Evolutionary conservation across 495 filamentous ascomycete genomes (phyloP).

Genomic region (Platismatia glauca): DNA sequence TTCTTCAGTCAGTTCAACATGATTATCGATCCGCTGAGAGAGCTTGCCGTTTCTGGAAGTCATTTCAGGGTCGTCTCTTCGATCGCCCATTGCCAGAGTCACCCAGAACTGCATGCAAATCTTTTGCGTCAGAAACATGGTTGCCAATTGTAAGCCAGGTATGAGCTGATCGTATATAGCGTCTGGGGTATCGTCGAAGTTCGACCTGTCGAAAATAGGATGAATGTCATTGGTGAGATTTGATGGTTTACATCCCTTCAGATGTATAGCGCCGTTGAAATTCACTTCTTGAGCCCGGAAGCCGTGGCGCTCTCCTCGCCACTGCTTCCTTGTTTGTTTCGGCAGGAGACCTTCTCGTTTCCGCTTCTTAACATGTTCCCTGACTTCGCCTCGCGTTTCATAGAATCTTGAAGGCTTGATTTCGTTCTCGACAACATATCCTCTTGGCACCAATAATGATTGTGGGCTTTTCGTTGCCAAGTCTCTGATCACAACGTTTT

Average conservation of each 20-base stretch:
- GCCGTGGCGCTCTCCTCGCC: conserved; percentile 13
- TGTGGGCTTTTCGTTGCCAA: conserved; percentile 12
- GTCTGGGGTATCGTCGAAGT: conserved; percentile 23
- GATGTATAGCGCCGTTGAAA: conserved; percentile 26
- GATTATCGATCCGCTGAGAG: conserved; percentile 20
- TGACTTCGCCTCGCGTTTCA: conserved; percentile 13
- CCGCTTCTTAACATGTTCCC: conserved; percentile 19
- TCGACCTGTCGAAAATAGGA: conserved; percentile 17
- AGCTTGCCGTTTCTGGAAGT: conserved; percentile 13
- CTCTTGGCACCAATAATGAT: conserved; percentile 18
- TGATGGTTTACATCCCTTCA: conserved; percentile 25
- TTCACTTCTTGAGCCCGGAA: conserved; percentile 24
- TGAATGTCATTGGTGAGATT: conserved; percentile 25
- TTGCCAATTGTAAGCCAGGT: conserved; percentile 22
- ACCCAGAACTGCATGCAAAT: conserved; percentile 26
- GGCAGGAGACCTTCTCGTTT: conserved; percentile 18
- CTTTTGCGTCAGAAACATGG: conserved; percentile 23
- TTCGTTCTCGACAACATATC: conserved; percentile 16
- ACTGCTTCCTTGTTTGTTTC: neutral
- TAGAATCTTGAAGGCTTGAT: conserved; percentile 16
- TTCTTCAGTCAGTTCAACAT: conserved; percentile 19
- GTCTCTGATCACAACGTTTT: conserved; percentile 16
- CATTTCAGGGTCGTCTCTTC: conserved; percentile 21
- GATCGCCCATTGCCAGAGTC: conserved; percentile 20
- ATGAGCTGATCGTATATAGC: conserved; percentile 23